Base-by-base conservation (phyloP, 2,329 filamentous ascomycete genomes). In the Catunica adiposa region DNA sequence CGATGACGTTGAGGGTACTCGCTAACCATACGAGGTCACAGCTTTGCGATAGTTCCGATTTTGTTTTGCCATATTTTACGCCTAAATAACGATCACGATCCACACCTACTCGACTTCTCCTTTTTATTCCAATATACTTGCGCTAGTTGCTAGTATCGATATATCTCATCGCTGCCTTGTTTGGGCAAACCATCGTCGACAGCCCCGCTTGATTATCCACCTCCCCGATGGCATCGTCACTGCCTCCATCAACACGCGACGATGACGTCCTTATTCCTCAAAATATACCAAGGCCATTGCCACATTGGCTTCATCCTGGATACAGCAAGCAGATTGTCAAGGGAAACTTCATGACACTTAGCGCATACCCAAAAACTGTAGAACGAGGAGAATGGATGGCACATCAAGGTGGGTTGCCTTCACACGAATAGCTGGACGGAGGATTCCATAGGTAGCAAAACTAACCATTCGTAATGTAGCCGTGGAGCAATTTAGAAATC, bases 301-400 rank as follows among this genome's bases (percentile, higher is more conserved):
- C 82, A 5, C 69, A 82, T 61, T 85, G 83, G 76, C 75, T 84
- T 62, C 79, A 82, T 62, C 74, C 81, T 51, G 71, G 76, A 59
- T 80, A 83, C 63, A 80, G 83, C 58, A 83, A 80, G 63, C 78
- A 89, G 63, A 89, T 89, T 60, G 86, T 92, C 62, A 90, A 88
- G 70, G 87, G 87, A 59, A 94, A 92, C 70, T 92, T 94, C 67
- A 86, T 90, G 80, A 92, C 87, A 4, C 71, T 94, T 56, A 89
- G 86, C 62, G 84, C 85, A 58, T 82, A 86, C 66, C 87, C 87
- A 11, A 85, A 86, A 69, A 84, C 88, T 59, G 83, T 92, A 50
- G 87, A 92, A 63, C 78, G 84, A 63, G 87, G 85, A 60, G 87
- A 94, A 69, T 94, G 87, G 87, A 75, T 92, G 61, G 86, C 87